Evolutionary conservation across 768 basidiomycete genomes (phyloP).

Genomic region (Calvatia gigantea): DNA sequence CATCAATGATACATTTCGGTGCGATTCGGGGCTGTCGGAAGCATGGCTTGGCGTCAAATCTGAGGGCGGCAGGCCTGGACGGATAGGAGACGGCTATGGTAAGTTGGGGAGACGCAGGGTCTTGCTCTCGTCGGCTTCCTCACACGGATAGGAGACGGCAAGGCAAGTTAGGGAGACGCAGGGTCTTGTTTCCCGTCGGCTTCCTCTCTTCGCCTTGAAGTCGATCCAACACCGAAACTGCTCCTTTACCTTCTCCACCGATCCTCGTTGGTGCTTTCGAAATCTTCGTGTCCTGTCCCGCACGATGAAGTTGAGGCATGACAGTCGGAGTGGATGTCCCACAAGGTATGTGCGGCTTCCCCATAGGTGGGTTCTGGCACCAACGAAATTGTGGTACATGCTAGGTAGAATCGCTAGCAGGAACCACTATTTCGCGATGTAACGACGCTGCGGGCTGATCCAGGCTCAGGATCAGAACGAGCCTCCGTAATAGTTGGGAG

Average conservation of each 20-base stretch:
- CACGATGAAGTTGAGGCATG: conserved; percentile 60
- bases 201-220: not conserved
- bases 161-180: not conserved
- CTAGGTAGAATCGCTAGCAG: too few relatives aligned
- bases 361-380: too few relatives aligned
- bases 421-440: too few relatives aligned
- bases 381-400: too few relatives aligned
- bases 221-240: not conserved
- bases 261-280: conserved; percentile 21
- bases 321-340: too few relatives aligned
- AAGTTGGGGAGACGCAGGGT: too few relatives aligned
- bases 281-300: conserved; percentile 58
- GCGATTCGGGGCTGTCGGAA: conserved; percentile 87
- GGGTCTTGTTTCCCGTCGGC: conserved; percentile 15
- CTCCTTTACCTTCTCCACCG: not conserved
- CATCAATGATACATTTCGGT: conserved; percentile 88
- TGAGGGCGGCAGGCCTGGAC: conserved; percentile 93
- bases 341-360: too few relatives aligned
- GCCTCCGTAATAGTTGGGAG: too few relatives aligned
- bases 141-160: not conserved
- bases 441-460: too few relatives aligned
- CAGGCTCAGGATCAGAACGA: too few relatives aligned
- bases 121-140: too few relatives aligned
- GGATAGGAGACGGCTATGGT: conserved; percentile 84
- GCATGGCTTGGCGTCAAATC: too few relatives aligned